Percentiles rank a stretch among this genome's conserved stretches.
These are phyloP conservation scores for Geotrichum armillariae DNA, from an alignment of 1,139 yeast species.

Conservation along the genomic window DNA sequence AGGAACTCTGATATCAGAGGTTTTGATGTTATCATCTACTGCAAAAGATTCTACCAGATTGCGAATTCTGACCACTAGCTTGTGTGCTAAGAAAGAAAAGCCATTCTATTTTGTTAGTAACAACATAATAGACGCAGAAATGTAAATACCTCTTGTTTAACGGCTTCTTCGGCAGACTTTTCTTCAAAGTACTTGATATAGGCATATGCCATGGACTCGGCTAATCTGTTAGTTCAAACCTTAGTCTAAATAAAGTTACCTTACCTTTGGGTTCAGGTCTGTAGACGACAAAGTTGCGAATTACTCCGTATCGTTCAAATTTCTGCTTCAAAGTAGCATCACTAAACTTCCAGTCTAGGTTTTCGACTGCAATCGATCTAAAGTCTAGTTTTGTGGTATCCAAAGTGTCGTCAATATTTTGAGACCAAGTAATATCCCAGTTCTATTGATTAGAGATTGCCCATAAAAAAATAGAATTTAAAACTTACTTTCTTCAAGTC, in stretches of 20 bases:
- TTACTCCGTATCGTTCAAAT: slow-evolving; percentile 21
- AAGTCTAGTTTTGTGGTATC: slow-evolving; percentile 21
- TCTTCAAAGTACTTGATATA: slow-evolving; percentile 18
- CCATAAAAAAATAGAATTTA: not conserved
- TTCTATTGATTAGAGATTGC: slow-evolving; percentile 5
- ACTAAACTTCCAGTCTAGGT: slow-evolving; percentile 15
- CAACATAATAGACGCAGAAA: not conserved
- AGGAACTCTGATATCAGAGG: slow-evolving; percentile 23
- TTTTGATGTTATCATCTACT: slow-evolving; percentile 22
- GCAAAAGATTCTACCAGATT: slow-evolving; percentile 20
- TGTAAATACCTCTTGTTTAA: slow-evolving; percentile 14
- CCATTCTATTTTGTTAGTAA: slow-evolving; percentile 14
- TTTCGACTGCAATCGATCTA: slow-evolving; percentile 19
- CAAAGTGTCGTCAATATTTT: slow-evolving; percentile 22
- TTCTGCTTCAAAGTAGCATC: slow-evolving; percentile 18
- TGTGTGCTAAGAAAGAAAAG: not conserved
- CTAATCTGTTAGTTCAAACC: not conserved
- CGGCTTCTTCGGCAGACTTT: slow-evolving; percentile 15
- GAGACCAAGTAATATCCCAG: slow-evolving; percentile 24
- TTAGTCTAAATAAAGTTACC: not conserved
- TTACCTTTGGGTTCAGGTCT: slow-evolving; percentile 13
- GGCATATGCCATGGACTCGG: slow-evolving; percentile 9
- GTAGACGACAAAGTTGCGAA: slow-evolving; percentile 19
- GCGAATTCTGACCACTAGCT: slow-evolving; percentile 11
- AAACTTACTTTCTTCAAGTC: slow-evolving; percentile 15